Base-by-base conservation (phyloP, 306 rosid genomes). In the Lathyrus sativus region DNA sequence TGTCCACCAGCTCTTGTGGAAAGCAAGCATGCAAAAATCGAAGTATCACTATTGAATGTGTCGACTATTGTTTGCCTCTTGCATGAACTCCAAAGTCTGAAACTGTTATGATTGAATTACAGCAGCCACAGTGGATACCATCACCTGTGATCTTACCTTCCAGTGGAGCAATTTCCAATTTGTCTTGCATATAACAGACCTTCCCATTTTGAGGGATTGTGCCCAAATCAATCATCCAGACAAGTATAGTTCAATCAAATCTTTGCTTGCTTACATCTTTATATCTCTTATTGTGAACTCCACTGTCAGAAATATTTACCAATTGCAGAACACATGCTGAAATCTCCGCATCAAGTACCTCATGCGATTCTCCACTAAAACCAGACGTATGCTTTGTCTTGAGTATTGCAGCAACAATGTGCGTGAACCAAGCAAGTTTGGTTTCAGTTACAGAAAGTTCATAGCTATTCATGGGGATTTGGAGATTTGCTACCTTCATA, bases 371-470 rank as follows among this genome's bases (percentile, higher is more conserved):
- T 70, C 74, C 78, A 66, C 85, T 77, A 64, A 67, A 68, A n/a
- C 74, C 79, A 73, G 79, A 64, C 71, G 65, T 49, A 64, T 81
- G 76, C 19, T 68, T 81, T 63, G 74, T 73, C 81, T 67, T 81
- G 57, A 81, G 71, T 68, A 81, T 77, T 42, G 85, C 79, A 55
- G 85, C 81, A 68, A 69, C 85, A 9, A 81, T 76, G 67, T 81
- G 85, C 29, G 76, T 74, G 60, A 81, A 76, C 85, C 82, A 81
- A 68, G 85, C 77, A 63, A 81, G 85, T 69, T 81, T 81, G 63
- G 74, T 67, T 69, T 81, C 85, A 4, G 62, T 73, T 46, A 77
- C n/a, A 42, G 74, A 81, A 38, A 81, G 65, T 33, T 64, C 76
- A 50, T 31, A 73, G 67, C 74, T 68, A 22, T 50, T 65, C 14